Percentiles rank a stretch among this genome's conserved stretches.
These are phyloP conservation scores for Populus euphratica DNA, from an alignment of 345 rosid genomes.

Conservation along the genomic window DNA sequence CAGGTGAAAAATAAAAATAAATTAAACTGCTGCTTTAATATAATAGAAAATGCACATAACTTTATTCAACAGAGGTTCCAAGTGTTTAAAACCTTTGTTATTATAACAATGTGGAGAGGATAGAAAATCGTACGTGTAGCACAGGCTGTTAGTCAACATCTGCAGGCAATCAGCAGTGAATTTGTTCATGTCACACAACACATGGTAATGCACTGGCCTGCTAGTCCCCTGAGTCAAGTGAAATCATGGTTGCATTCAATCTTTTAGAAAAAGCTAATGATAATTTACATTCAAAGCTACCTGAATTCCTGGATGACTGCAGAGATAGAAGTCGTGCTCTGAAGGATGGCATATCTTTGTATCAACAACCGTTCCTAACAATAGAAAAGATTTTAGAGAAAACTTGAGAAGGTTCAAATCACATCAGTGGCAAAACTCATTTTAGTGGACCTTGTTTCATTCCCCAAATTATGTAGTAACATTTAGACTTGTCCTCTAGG, in stretches of 20 bases:
- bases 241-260: background rate
- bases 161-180: constrained; percentile 8
- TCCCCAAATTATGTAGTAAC: too few species aligned
- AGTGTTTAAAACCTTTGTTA: too few species aligned
- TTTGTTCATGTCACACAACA: constrained; percentile 8
- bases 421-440: too few species aligned
- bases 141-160: constrained; percentile 4
- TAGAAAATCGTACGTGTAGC: constrained; percentile 5
- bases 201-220: constrained; percentile 11
- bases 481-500: too few species aligned
- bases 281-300: background rate
- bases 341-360: constrained; percentile 9
- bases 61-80: background rate
- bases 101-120: too few species aligned
- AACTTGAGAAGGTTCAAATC: background rate
- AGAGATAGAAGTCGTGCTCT: constrained; percentile 6
- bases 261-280: background rate
- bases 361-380: constrained; percentile 8
- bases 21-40: background rate
- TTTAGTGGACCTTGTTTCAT: too few species aligned
- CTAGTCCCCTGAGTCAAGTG: constrained; percentile 9
- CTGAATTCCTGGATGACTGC: constrained; percentile 14
- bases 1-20: background rate
- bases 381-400: background rate
- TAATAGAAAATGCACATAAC: background rate